Evolutionary conservation across 1,139 yeast genomes (phyloP).

Genomic region (Debaryomyces singareniensis): DNA sequence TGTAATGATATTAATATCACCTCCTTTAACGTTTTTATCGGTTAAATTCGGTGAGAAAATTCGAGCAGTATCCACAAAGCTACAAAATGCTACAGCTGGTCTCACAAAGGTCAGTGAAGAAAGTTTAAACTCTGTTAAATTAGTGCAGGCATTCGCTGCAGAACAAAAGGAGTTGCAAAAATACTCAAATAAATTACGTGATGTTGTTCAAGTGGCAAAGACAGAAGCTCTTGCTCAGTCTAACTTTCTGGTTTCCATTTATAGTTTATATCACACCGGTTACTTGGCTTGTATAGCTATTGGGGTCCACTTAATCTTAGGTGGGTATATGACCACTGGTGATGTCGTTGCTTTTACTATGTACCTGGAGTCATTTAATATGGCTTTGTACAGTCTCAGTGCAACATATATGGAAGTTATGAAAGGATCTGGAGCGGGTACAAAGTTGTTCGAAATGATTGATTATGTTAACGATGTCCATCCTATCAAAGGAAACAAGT

Average conservation of each 20-base stretch:
- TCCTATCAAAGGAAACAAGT: constrained; percentile 33
- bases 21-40: constrained; percentile 48
- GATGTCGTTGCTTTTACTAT: constrained; percentile 44
- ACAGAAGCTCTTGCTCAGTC: constrained; percentile 45
- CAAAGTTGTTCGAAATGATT: constrained; percentile 39
- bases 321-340: constrained; percentile 41
- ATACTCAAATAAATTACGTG: constrained; percentile 35
- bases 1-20: constrained; percentile 46
- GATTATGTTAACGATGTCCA: constrained; percentile 40
- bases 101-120: constrained; percentile 43
- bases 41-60: constrained; percentile 46
- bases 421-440: constrained; percentile 53
- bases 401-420: constrained; percentile 49
- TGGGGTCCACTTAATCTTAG: constrained; percentile 38
- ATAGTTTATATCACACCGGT: constrained; percentile 40
- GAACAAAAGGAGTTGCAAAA: constrained; percentile 38
- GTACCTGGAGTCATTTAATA: constrained; percentile 45
- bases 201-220: constrained; percentile 37
- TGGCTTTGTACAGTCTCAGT: constrained; percentile 44
- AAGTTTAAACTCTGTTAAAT: constrained; percentile 37
- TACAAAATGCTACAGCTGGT: constrained; percentile 44
- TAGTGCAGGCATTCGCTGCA: constrained; percentile 42
- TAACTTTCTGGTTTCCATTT: constrained; percentile 40
- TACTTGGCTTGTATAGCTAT: constrained; percentile 41
- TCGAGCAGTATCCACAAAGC: constrained; percentile 34